phyloP scores from a whole-genome alignment of 495 filamentous ascomycete species.

The Penicillium steckii region DNA sequence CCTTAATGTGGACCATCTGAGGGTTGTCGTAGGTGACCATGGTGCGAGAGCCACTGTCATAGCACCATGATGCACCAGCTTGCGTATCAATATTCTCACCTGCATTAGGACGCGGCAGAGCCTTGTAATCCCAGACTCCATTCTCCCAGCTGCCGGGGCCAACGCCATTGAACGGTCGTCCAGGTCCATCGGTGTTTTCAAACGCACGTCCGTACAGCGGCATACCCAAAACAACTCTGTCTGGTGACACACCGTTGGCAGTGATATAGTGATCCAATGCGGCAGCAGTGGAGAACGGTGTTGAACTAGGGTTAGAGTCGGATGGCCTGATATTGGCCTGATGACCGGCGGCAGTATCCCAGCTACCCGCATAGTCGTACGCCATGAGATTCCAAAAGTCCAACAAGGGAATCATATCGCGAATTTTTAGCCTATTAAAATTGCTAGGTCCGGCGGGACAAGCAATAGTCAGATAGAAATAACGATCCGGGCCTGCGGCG shows the following conservation, averaged over 20 bases:
- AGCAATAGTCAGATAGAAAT: constrained; percentile 77
- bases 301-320: constrained; percentile 52
- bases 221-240: constrained; percentile 81
- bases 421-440: constrained; percentile 65
- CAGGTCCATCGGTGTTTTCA: constrained; percentile 68
- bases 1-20: constrained; percentile 59
- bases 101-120: constrained; percentile 48
- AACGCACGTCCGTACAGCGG: constrained; percentile 90
- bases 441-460: constrained; percentile 59
- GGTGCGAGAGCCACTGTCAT: constrained; percentile 55
- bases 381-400: constrained; percentile 85
- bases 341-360: constrained; percentile 73
- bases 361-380: constrained; percentile 78
- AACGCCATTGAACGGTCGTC: constrained; percentile 64
- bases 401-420: constrained; percentile 68
- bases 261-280: constrained; percentile 61
- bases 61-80: constrained; percentile 67
- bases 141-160: constrained; percentile 71
- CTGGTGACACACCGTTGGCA: constrained; percentile 53
- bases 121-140: constrained; percentile 82
- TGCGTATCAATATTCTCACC: constrained; percentile 36
- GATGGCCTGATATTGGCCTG: constrained; percentile 74
- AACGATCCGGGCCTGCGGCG: constrained; percentile 54
- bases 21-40: constrained; percentile 79
- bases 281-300: constrained; percentile 49